Evolutionary conservation across 176 grass and related monocot genomes (phyloP).

Genomic region (Thalia dealbata): DNA sequence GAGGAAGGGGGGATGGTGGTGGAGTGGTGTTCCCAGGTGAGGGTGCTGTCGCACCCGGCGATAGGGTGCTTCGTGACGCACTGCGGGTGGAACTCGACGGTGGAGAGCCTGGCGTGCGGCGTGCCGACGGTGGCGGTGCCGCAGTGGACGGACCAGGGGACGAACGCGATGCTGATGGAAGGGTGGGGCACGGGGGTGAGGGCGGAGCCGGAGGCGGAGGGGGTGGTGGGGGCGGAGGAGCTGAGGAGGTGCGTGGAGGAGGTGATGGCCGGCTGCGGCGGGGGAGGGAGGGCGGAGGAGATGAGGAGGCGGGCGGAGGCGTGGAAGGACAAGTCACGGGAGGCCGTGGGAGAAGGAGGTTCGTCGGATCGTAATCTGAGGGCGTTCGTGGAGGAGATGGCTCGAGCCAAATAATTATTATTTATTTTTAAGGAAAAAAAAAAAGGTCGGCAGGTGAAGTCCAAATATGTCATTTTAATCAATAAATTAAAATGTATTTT

Average conservation of each 20-base stretch:
- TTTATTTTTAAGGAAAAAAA: too few relatives aligned
- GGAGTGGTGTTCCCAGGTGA: slow-evolving; percentile 68
- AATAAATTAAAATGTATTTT: too few relatives aligned
- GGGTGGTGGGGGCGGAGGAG: slow-evolving; percentile 40
- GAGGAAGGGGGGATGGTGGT: slow-evolving; percentile 27
- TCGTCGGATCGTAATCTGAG: slow-evolving; percentile 5
- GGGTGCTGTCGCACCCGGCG: slow-evolving; percentile 47
- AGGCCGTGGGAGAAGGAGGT: neutral
- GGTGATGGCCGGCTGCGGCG: neutral
- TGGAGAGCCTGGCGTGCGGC: slow-evolving; percentile 44
- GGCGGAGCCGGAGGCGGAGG: slow-evolving; percentile 30
- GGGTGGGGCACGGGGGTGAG: slow-evolving; percentile 43
- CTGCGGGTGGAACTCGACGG: slow-evolving; percentile 62
- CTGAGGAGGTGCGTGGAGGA: slow-evolving; percentile 31
- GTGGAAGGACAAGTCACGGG: slow-evolving; percentile 4
- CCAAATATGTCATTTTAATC: too few relatives aligned
- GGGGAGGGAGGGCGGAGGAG: neutral
- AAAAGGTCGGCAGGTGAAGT: too few relatives aligned
- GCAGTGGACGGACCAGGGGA: slow-evolving; percentile 56
- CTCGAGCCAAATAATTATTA: neutral
- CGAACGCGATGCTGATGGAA: slow-evolving; percentile 51
- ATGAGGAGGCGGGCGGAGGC: neutral
- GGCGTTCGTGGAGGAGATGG: neutral
- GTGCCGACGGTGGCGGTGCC: slow-evolving; percentile 44
- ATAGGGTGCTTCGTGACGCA: slow-evolving; percentile 77